Base-by-base conservation (phyloP, 176 grass and related monocot genomes). In the Ananas comosus region DNA sequence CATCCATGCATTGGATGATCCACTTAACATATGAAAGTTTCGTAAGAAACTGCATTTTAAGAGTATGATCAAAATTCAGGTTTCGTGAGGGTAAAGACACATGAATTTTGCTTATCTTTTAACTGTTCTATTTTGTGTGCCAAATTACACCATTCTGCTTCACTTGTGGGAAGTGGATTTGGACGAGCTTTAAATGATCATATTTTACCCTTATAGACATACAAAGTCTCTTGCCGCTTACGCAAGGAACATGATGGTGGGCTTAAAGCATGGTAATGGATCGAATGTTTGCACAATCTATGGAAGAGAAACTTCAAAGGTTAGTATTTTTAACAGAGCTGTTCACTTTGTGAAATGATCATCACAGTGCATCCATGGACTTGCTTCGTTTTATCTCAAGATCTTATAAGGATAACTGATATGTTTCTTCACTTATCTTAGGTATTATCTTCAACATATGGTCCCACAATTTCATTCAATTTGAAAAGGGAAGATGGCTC, bases 401-500 rank as follows among this genome's bases (percentile, higher is more conserved):
- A 42, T 42, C 33, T 42, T 42, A 42, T 42, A 42, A 42, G 33
- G 33, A 42, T 42, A 7, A 42, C 33, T 42, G 33, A 42, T 42
- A 42, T 42, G 4, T 42, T 42, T 18, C 2, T 59, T 59, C 19
- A 59, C 54, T 59, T 59, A 59, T 59, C 54, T 21, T 67, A 92
- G 80, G 80, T 70, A 16, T 50, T 56, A 72, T 53, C 70, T 88
- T n/a, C 64, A 69, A 81, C 87, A 53, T 59, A 74, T 73, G 89
- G 93, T 70, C 88, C 93, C 69, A 96, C 81, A 12, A 85, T 96
- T 71, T 77, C 93, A 76, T 96, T 96, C 86, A 96, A 96, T 81
- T 92, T 96, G 81, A 92, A 83, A 92, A 96, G 93, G 89, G 86
- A 83, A 73, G 93, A 96, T 79, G 83, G 71, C 65, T 85, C 86